Conservation (phyloP, 2,329 filamentous ascomycete species). For the Colletotrichum godetiae region DNA sequence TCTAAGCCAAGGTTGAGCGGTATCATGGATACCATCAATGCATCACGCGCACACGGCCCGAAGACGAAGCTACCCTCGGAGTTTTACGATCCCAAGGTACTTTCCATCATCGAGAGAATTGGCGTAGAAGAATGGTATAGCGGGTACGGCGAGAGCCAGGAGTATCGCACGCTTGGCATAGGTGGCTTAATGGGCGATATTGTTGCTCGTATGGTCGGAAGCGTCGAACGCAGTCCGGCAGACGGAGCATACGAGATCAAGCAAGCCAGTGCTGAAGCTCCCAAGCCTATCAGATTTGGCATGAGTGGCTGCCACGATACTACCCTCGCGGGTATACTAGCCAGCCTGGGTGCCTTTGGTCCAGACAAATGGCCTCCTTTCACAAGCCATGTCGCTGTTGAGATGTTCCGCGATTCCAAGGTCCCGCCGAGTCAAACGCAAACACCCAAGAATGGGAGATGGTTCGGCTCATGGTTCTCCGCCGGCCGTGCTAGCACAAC, state of each 20-base stretch:
- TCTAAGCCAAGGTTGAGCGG: slow-evolving; percentile 85
- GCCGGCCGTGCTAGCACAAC: slow-evolving; percentile 32
- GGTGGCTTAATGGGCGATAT: slow-evolving; percentile 87
- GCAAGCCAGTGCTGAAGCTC: slow-evolving; percentile 48
- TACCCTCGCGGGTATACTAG: slow-evolving; percentile 83
- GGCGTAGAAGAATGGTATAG: slow-evolving; percentile 92
- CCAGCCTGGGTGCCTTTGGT: slow-evolving; percentile 83
- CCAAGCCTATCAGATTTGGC: slow-evolving; percentile 73
- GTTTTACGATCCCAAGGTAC: slow-evolving; percentile 84
- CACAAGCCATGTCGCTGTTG: slow-evolving; percentile 90
- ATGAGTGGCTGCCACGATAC: slow-evolving; percentile 94
- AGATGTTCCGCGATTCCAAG: slow-evolving; percentile 77
- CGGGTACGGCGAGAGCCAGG: slow-evolving; percentile 84
- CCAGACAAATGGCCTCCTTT: slow-evolving; percentile 87
- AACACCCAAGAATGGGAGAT: slow-evolving; percentile 41
- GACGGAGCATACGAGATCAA: slow-evolving; percentile 63
- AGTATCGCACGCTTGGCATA: slow-evolving; percentile 92
- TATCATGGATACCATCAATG: slow-evolving; percentile 94
- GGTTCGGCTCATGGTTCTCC: slow-evolving; percentile 48
- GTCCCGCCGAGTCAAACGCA: slow-evolving; percentile 31
- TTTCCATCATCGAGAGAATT: slow-evolving; percentile 78
- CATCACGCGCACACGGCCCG: slow-evolving; percentile 85
- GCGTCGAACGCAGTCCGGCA: slow-evolving; percentile 67
- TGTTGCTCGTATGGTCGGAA: slow-evolving; percentile 78
- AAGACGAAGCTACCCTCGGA: slow-evolving; percentile 82